Percentiles rank a stretch among this genome's conserved stretches.
phyloP scores from a whole-genome alignment of 2,329 filamentous ascomycete species.

The Xylariaceae sp. region DNA sequence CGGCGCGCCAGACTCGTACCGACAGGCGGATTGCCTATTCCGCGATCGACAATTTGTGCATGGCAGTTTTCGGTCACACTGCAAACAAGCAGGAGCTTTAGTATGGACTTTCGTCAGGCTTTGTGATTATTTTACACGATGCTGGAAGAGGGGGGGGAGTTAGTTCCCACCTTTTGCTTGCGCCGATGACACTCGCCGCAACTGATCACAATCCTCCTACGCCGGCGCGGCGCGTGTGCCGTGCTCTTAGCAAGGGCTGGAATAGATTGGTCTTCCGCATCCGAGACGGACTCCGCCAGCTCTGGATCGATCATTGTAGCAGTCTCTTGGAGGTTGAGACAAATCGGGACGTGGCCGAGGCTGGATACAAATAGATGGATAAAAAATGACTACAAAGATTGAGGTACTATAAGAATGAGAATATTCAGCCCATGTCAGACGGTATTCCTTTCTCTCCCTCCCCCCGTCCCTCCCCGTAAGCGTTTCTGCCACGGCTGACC shows the following conservation, averaged over 20 bases:
- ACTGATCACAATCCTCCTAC: conserved; percentile 55
- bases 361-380: background rate
- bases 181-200: conserved; percentile 60
- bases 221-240: conserved; percentile 46
- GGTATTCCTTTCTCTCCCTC: background rate
- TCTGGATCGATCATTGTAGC: conserved; percentile 23
- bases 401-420: background rate
- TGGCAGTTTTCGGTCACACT: conserved; percentile 56
- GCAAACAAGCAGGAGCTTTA: conserved; percentile 14
- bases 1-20: conserved; percentile 49
- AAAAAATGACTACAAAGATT: background rate
- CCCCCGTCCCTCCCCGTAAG: background rate
- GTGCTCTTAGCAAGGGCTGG: conserved; percentile 6
- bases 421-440: background rate
- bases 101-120: conserved; percentile 7
- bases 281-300: conserved; percentile 18
- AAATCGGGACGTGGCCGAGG: background rate
- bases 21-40: conserved; percentile 50
- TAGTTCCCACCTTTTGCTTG: conserved; percentile 49
- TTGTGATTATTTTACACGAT: conserved; percentile 3
- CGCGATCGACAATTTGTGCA: conserved; percentile 55
- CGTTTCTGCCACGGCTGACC: background rate
- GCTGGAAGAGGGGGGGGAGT: conserved; percentile 1
- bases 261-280: conserved; percentile 17
- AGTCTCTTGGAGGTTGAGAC: background rate